Conservation (phyloP, 1,139 yeast species). For the Geotrichum cucujoidarum region DNA sequence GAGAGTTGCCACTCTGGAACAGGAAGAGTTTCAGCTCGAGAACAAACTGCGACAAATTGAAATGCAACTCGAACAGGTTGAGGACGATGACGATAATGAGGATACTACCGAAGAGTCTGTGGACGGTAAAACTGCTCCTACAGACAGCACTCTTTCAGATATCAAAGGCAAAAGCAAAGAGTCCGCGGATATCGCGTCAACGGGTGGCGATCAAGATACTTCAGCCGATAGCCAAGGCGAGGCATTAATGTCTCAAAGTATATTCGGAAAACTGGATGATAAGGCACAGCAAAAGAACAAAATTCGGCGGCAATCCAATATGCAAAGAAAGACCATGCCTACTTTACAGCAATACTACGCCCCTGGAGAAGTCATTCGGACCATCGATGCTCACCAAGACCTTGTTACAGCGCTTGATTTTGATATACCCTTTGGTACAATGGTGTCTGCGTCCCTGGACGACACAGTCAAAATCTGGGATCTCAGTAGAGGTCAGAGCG, state of each 20-base stretch:
- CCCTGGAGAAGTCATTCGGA: conserved; percentile 51
- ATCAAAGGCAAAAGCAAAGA: not conserved
- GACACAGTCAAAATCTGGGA: conserved; percentile 87
- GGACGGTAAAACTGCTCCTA: not conserved
- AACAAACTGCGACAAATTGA: conserved; percentile 42
- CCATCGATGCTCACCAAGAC: conserved; percentile 52
- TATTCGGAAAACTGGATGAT: conserved; percentile 39
- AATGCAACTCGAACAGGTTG: conserved; percentile 35
- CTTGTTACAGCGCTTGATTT: conserved; percentile 54
- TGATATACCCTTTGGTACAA: conserved; percentile 63
- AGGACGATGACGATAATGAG: conserved; percentile 24
- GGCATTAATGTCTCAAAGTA: conserved; percentile 37
- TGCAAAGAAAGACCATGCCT: conserved; percentile 49
- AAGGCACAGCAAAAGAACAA: conserved; percentile 19
- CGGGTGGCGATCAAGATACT: no score
- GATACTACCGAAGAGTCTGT: conserved; percentile 1
- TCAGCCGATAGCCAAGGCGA: conserved; percentile 6
- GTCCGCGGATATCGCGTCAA: not conserved
- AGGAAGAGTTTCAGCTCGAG: conserved; percentile 52
- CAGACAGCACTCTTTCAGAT: not conserved
- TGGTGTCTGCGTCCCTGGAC: conserved; percentile 76
- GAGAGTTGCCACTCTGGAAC: conserved; percentile 54
- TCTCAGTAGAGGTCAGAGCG: conserved; percentile 45
- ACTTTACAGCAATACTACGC: conserved; percentile 57
- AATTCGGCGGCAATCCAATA: conserved; percentile 19